These are phyloP conservation scores for Lasiosphaeriaceae sp. DNA, from an alignment of 495 filamentous ascomycete species.

Conservation along the genomic window DNA sequence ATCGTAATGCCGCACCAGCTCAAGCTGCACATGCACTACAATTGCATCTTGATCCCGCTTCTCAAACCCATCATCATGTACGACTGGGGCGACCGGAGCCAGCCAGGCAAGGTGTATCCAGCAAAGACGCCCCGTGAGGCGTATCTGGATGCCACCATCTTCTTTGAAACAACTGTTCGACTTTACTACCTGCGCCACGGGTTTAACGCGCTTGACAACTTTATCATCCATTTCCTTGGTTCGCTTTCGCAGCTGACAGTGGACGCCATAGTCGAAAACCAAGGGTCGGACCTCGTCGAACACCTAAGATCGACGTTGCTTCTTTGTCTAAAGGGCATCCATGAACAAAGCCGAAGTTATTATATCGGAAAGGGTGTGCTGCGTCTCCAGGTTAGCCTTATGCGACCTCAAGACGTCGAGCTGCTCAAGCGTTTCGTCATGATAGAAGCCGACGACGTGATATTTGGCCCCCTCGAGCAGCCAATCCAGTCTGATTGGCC, in stretches of 20 bases:
- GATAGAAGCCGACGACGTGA: slow-evolving; percentile 15
- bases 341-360: slow-evolving; percentile 29
- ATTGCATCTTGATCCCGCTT: slow-evolving; percentile 21
- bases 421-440: slow-evolving; percentile 19
- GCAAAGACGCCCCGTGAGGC: slow-evolving; percentile 15
- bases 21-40: slow-evolving; percentile 31
- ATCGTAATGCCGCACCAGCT: slow-evolving; percentile 36
- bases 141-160: slow-evolving; percentile 22
- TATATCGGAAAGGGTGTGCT: slow-evolving; percentile 26
- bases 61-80: slow-evolving; percentile 18
- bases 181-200: slow-evolving; percentile 42
- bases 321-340: slow-evolving; percentile 33
- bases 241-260: slow-evolving; percentile 28
- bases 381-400: slow-evolving; percentile 16
- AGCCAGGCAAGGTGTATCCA: not conserved
- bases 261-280: slow-evolving; percentile 17
- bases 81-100: slow-evolving; percentile 13
- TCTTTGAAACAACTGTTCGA: slow-evolving; percentile 33
- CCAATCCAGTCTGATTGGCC: slow-evolving; percentile 24
- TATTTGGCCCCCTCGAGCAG: slow-evolving; percentile 21
- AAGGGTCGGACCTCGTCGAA: slow-evolving; percentile 16
- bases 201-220: slow-evolving; percentile 31
- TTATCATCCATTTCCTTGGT: slow-evolving; percentile 33
- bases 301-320: slow-evolving; percentile 29
- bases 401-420: slow-evolving; percentile 22